Evolutionary conservation across 805 yeast species (phyloP).

Genomic region (Lipomyces sp.): DNA sequence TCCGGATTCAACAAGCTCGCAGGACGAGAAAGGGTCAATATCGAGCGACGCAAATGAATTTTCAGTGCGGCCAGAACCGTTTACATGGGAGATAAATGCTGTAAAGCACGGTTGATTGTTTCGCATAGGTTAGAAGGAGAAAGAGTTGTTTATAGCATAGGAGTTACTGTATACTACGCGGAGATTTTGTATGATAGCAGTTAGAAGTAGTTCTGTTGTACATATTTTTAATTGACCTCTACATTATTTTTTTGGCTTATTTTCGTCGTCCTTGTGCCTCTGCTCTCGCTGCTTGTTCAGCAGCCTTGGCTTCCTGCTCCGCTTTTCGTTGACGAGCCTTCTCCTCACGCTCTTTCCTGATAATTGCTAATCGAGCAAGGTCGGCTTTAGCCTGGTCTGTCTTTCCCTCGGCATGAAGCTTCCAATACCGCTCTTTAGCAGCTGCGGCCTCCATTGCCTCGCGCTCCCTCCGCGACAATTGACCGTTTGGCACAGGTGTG

Average conservation of each 20-base stretch:
- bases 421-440: conserved; percentile 36
- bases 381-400: conserved; percentile 67
- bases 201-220: conserved; percentile 14
- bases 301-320: conserved; percentile 33
- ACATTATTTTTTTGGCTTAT: background rate
- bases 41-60: background rate
- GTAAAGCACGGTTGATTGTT: background rate
- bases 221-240: conserved; percentile 3
- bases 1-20: background rate
- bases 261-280: conserved; percentile 12
- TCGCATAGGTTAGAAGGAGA: background rate
- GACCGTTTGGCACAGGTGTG: conserved; percentile 5
- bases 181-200: background rate
- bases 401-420: conserved; percentile 37
- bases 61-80: background rate
- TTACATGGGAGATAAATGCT: background rate
- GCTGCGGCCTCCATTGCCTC: conserved; percentile 38
- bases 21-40: background rate
- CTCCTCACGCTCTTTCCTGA: conserved; percentile 36
- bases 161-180: background rate
- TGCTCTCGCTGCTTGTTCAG: conserved; percentile 25
- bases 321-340: conserved; percentile 35
- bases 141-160: background rate
- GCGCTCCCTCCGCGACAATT: conserved; percentile 33
- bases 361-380: conserved; percentile 57